These are phyloP conservation scores for Quercus phellos DNA, from an alignment of 331 rosid species.

Conservation along the genomic window DNA sequence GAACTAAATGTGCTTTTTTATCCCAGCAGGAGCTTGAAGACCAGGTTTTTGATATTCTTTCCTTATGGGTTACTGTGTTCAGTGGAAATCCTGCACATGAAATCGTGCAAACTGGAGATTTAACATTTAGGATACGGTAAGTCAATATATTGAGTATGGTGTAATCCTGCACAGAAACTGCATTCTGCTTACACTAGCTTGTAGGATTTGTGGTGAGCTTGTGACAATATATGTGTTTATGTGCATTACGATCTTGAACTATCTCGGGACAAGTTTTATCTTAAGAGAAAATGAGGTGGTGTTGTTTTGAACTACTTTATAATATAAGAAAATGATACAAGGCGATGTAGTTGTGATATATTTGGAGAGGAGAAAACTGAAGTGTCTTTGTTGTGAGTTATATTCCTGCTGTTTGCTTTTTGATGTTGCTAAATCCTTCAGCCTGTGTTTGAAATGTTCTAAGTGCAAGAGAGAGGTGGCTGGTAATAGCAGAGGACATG, in stretches of 20 bases:
- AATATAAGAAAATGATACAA: not conserved
- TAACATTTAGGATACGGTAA: constrained; percentile 67
- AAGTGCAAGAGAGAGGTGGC: not conserved
- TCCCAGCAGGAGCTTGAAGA: constrained; percentile 81
- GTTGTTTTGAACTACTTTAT: not conserved
- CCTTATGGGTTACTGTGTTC: constrained; percentile 82
- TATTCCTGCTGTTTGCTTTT: not conserved
- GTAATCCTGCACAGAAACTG: not conserved
- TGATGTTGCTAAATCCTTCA: not conserved
- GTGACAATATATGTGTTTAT: not conserved
- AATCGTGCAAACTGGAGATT: constrained; percentile 52
- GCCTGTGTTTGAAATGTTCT: not conserved
- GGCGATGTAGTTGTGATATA: not conserved
- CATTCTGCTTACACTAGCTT: not conserved
- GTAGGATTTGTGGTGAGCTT: not conserved
- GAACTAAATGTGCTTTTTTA: constrained; percentile 14
- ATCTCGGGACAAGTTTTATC: not conserved
- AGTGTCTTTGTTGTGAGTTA: not conserved
- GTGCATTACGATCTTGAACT: not conserved
- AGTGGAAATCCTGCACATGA: constrained; percentile 63
- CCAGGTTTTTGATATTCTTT: constrained; percentile 90
- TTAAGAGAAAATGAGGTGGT: not conserved
- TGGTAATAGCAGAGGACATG: not conserved
- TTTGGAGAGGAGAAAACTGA: not conserved
- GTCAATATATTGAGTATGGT: constrained; percentile 18